A percentile compares a stretch with the other conserved stretches of the same genome.
These are phyloP conservation scores for Hibiscus syriacus DNA, from an alignment of 345 rosid species.

Conservation along the genomic window DNA sequence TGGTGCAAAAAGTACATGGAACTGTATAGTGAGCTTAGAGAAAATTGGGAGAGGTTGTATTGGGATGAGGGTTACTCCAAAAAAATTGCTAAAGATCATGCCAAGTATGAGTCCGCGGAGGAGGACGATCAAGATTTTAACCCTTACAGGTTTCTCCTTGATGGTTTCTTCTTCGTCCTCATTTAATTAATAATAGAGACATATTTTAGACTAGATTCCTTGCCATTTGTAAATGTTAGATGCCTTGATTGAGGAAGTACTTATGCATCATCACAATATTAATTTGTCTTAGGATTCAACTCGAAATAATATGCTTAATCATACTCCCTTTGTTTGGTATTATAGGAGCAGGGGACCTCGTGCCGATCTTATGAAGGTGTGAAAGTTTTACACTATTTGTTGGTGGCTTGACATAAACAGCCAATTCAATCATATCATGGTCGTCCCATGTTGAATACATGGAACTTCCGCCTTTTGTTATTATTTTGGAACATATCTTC, in stretches of 20 bases:
- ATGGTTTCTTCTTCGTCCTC: conserved; percentile 4
- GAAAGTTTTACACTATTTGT: not conserved
- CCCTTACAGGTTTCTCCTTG: conserved; percentile 58
- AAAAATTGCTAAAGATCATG: conserved; percentile 82
- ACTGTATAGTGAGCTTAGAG: conserved; percentile 75
- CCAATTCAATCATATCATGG: not conserved
- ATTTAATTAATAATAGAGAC: not conserved
- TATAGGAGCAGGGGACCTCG: conserved; percentile 47
- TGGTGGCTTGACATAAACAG: not conserved
- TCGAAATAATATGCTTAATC: conserved; percentile 7
- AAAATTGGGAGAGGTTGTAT: conserved; percentile 95
- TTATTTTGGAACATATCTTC: not conserved
- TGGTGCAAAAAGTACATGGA: conserved; percentile 83
- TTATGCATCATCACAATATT: not conserved
- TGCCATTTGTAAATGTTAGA: not conserved
- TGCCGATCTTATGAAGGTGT: conserved; percentile 46
- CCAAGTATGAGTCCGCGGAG: conserved; percentile 90
- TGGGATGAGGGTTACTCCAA: conserved; percentile 99
- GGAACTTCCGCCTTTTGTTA: not conserved
- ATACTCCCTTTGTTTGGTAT: conserved; percentile 8
- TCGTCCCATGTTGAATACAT: not conserved
- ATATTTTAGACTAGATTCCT: not conserved
- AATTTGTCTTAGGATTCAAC: not conserved
- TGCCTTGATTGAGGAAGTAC: not conserved
- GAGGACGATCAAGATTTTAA: conserved; percentile 91